Percentiles rank a stretch among this genome's conserved stretches.
Evolutionary conservation across 495 filamentous ascomycete genomes (phyloP).

Genomic region (Xylaria intraflava): DNA sequence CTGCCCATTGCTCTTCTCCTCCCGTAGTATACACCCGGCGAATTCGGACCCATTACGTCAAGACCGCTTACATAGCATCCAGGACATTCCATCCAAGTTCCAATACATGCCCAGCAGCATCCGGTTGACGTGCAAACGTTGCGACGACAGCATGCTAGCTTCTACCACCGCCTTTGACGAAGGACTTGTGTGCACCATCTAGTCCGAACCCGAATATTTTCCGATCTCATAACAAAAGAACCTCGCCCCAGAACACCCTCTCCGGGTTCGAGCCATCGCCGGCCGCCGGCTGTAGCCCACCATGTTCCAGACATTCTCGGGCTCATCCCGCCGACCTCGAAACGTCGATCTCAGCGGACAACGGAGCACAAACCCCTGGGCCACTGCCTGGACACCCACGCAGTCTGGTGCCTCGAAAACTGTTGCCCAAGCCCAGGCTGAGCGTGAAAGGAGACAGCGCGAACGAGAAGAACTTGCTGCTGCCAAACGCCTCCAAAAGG

Average conservation of each 20-base stretch:
- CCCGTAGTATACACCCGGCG: background rate
- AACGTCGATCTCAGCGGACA: constrained; percentile 94
- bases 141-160: constrained; percentile 4
- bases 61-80: background rate
- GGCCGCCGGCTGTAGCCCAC: background rate
- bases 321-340: constrained; percentile 73
- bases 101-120: background rate
- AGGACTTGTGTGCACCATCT: background rate
- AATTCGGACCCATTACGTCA: constrained; percentile 5
- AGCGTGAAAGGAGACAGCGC: constrained; percentile 70
- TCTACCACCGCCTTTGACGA: background rate
- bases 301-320: constrained; percentile 92
- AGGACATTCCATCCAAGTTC: background rate
- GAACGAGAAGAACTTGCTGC: constrained; percentile 76
- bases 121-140: constrained; percentile 1
- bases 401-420: constrained; percentile 62
- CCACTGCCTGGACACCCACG: constrained; percentile 41
- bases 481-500: constrained; percentile 64
- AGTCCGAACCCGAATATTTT: background rate
- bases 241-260: background rate
- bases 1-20: background rate
- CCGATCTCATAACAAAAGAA: background rate
- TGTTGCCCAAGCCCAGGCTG: constrained; percentile 76
- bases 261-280: background rate
- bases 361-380: constrained; percentile 63